Conservation (phyloP, 768 basidiomycete species). For the Clathrus columnatus region DNA sequence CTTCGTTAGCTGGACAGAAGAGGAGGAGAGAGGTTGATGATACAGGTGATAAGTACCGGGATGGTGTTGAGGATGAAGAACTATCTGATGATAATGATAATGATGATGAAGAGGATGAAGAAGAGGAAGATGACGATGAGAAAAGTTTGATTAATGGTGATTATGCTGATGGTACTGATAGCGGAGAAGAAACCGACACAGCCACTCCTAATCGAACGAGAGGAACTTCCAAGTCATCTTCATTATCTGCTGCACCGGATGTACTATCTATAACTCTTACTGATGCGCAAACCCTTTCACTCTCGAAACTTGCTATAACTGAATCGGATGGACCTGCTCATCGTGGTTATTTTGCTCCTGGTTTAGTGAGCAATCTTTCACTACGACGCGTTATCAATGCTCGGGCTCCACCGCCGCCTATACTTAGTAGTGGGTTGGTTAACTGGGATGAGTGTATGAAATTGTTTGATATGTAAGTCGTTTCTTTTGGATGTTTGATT, state of each 20-base stretch:
- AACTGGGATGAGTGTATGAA: conserved; percentile 71
- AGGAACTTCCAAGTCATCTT: neutral
- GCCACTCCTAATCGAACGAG: neutral
- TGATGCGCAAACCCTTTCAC: neutral
- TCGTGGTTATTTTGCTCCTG: conserved; percentile 22
- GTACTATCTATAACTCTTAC: neutral
- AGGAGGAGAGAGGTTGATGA: conserved; percentile 17
- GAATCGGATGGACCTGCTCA: neutral
- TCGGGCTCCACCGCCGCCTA: conserved; percentile 72
- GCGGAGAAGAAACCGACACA: neutral
- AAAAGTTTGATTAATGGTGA: neutral
- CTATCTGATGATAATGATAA: neutral
- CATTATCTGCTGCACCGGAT: neutral
- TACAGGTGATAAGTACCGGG: conserved; percentile 4
- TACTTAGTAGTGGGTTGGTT: conserved; percentile 71
- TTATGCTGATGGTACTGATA: neutral
- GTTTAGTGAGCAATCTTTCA: conserved; percentile 62
- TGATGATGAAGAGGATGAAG: neutral
- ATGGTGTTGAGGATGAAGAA: neutral
- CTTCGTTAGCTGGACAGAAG: neutral
- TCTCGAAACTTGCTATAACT: neutral
- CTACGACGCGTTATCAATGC: conserved; percentile 68
- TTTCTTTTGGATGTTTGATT: no score
- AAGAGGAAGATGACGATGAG: neutral
- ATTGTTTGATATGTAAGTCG: conserved; percentile 77